These are phyloP conservation scores for Salix koriyanagi DNA, from an alignment of 345 rosid species.

Conservation along the genomic window DNA sequence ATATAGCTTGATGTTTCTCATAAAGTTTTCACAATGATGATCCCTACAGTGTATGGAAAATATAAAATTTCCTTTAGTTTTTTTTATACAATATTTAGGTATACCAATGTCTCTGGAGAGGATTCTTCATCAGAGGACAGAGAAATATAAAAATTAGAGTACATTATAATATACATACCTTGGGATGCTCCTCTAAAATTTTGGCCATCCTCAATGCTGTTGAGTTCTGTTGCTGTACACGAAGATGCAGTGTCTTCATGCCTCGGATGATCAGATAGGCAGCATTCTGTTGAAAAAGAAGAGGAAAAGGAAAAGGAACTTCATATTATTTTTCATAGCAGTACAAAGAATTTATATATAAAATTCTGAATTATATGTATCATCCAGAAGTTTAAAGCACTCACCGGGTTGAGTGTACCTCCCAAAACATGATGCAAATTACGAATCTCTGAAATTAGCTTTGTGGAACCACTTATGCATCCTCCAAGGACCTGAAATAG, in stretches of 20 bases:
- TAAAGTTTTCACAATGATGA: too few species aligned
- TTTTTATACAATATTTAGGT: background rate
- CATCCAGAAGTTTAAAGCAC: conserved; percentile 10
- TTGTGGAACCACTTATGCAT: conserved; percentile 76
- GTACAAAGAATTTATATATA: background rate
- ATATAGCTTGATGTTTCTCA: too few species aligned
- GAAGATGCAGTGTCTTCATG: conserved; percentile 99
- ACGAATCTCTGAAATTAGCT: conserved; percentile 71
- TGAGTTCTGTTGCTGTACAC: conserved; percentile 93
- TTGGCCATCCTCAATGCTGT: conserved; percentile 95
- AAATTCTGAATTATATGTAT: background rate
- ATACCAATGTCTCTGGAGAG: background rate
- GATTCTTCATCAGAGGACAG: background rate
- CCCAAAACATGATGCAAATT: conserved; percentile 89
- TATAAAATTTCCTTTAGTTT: background rate
- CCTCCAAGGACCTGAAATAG: conserved; percentile 84
- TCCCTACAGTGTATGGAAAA: background rate
- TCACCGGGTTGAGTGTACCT: conserved; percentile 88
- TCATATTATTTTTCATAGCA: background rate
- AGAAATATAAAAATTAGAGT: background rate
- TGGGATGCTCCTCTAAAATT: conserved; percentile 99
- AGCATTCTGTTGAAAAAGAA: conserved; percentile 59
- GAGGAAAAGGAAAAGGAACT: background rate
- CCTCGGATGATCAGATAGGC: conserved; percentile 92
- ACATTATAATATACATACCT: conserved; percentile 37